Percentiles rank a stretch among this genome's conserved stretches.
Evolutionary conservation across 495 filamentous ascomycete species (phyloP).

Genomic region (Saxophila tyrrhenica): DNA sequence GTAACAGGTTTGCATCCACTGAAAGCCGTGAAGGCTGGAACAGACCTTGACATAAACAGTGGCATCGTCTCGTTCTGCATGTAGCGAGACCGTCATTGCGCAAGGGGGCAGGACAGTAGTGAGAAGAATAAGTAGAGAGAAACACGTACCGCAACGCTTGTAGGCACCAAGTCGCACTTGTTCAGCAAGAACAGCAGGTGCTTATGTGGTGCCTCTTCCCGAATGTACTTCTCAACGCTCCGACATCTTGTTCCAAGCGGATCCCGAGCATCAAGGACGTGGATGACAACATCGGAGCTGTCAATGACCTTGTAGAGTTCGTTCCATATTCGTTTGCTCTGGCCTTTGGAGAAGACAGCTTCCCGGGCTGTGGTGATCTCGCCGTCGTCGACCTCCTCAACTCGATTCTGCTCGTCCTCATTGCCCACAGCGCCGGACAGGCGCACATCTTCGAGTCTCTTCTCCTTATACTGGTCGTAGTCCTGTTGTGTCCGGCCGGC

Average conservation of each 20-base stretch:
- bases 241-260: constrained; percentile 42
- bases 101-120: constrained; percentile 1
- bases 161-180: constrained; percentile 94
- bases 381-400: constrained; percentile 33
- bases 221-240: constrained; percentile 86
- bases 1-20: constrained; percentile 89
- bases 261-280: constrained; percentile 34
- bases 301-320: constrained; percentile 75
- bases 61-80: neutral
- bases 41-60: constrained; percentile 74
- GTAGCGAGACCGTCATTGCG: too few species aligned
- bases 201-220: constrained; percentile 88
- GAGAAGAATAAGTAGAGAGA: constrained; percentile 9
- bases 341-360: constrained; percentile 85
- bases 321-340: constrained; percentile 94
- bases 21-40: constrained; percentile 31
- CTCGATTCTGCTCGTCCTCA: constrained; percentile 30
- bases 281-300: constrained; percentile 30
- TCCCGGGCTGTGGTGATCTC: constrained; percentile 62
- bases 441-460: constrained; percentile 58
- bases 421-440: constrained; percentile 46
- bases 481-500: constrained; percentile 64
- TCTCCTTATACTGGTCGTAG: constrained; percentile 68
- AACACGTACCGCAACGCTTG: constrained; percentile 78
- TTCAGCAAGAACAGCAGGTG: constrained; percentile 87